A percentile compares a stretch with the other conserved stretches of the same genome.
Conservation (phyloP, 495 filamentous ascomycete species). For the Neurospora sp. region DNA sequence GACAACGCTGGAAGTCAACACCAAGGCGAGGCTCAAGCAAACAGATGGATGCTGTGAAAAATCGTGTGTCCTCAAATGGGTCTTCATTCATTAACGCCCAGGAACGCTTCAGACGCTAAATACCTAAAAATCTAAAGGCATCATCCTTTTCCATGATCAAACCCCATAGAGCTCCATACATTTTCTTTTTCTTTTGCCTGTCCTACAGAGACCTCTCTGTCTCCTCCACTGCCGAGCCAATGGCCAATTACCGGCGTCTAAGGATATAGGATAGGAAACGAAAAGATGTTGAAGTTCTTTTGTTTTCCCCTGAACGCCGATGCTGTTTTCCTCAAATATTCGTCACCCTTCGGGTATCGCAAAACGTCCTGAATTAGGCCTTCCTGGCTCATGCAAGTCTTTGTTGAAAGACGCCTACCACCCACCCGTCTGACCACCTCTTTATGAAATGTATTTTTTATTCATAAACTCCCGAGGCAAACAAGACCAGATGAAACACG, state of each 20-base stretch:
- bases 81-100: not conserved
- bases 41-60: not conserved
- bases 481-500: slow-evolving; percentile 16
- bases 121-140: not conserved
- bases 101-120: not conserved
- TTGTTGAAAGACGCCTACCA: slow-evolving; percentile 34
- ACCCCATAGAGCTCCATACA: not conserved
- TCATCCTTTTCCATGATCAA: not conserved
- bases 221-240: slow-evolving; percentile 20
- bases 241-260: slow-evolving; percentile 25
- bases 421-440: slow-evolving; percentile 7
- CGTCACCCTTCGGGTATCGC: slow-evolving; percentile 27
- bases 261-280: slow-evolving; percentile 22
- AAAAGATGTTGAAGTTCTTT: slow-evolving; percentile 40
- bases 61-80: not conserved
- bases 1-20: not conserved
- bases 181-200: slow-evolving; percentile 1
- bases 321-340: slow-evolving; percentile 22
- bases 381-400: slow-evolving; percentile 29
- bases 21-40: not conserved
- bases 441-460: slow-evolving; percentile 16
- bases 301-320: slow-evolving; percentile 33
- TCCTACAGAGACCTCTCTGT: slow-evolving; percentile 1
- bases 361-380: slow-evolving; percentile 22
- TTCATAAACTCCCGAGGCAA: slow-evolving; percentile 18